A percentile compares a stretch with the other conserved stretches of the same genome.
Conservation (phyloP, 176 grass and related monocot genomes). For the Aegilops bicornis region DNA sequence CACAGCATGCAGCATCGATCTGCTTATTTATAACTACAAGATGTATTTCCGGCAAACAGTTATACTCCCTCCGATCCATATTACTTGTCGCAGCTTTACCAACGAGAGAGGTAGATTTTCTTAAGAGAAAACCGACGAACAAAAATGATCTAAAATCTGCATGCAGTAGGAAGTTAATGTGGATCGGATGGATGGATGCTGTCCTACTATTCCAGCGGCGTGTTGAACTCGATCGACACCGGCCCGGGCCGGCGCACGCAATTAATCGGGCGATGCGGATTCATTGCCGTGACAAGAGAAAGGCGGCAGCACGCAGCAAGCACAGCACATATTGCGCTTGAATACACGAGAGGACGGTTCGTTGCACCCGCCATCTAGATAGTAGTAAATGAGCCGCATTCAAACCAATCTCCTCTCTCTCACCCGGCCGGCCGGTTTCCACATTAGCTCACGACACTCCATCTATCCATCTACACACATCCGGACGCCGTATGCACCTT, state of each 20-base stretch:
- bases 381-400: slow-evolving; percentile 62
- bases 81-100: too few relatives aligned
- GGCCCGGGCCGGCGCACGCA: neutral
- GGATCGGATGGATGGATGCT: too few relatives aligned
- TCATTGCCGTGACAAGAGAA: slow-evolving; percentile 34
- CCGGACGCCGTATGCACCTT: neutral
- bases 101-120: neutral
- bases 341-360: slow-evolving; percentile 55
- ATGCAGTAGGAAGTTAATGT: neutral
- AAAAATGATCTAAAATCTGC: neutral
- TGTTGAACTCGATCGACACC: slow-evolving; percentile 10
- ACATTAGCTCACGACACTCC: slow-evolving; percentile 21
- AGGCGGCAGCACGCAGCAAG: slow-evolving; percentile 18
- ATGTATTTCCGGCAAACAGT: too few relatives aligned
- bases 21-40: too few relatives aligned
- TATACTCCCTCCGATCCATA: too few relatives aligned
- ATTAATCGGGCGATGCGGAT: slow-evolving; percentile 24
- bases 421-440: neutral
- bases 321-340: slow-evolving; percentile 26
- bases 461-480: neutral
- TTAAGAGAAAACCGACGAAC: neutral
- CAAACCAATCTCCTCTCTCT: neutral
- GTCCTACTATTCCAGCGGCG: neutral
- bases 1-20: too few relatives aligned
- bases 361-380: slow-evolving; percentile 51